These are phyloP conservation scores for Gossypium thurberi DNA, from an alignment of 345 rosid genomes.

Conservation along the genomic window DNA sequence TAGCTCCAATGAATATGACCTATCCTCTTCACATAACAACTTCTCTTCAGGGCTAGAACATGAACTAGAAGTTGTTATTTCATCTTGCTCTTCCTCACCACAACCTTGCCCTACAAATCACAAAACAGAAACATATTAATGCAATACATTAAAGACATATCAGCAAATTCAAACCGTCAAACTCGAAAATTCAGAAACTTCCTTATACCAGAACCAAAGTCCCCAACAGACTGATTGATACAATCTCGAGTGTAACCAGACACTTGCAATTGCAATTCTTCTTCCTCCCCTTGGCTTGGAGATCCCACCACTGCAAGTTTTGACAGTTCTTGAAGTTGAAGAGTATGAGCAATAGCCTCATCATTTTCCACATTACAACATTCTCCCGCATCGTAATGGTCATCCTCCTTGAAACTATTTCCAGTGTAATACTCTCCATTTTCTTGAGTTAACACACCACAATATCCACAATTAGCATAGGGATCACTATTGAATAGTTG, in stretches of 20 bases:
- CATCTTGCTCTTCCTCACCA: slow-evolving; percentile 42
- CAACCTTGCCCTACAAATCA: slow-evolving; percentile 21
- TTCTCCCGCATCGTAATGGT: slow-evolving; percentile 26
- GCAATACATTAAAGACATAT: neutral
- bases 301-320: slow-evolving; percentile 45
- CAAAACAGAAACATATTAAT: neutral
- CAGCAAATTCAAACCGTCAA: neutral
- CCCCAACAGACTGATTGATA: slow-evolving; percentile 30
- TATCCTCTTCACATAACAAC: slow-evolving; percentile 31
- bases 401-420: slow-evolving; percentile 32
- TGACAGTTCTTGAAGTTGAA: slow-evolving; percentile 57
- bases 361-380: slow-evolving; percentile 37
- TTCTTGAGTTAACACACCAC: slow-evolving; percentile 23
- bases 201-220: slow-evolving; percentile 38
- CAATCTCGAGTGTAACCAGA: slow-evolving; percentile 31
- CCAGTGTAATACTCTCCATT: slow-evolving; percentile 35
- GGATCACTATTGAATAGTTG: slow-evolving; percentile 51
- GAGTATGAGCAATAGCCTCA: slow-evolving; percentile 50
- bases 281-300: slow-evolving; percentile 25
- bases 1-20: slow-evolving; percentile 37
- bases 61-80: slow-evolving; percentile 37
- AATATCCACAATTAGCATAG: slow-evolving; percentile 34
- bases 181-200: neutral
- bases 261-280: slow-evolving; percentile 23
- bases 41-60: slow-evolving; percentile 46